phyloP scores from a whole-genome alignment of 805 yeast species.

The Suhomyces sp. region DNA sequence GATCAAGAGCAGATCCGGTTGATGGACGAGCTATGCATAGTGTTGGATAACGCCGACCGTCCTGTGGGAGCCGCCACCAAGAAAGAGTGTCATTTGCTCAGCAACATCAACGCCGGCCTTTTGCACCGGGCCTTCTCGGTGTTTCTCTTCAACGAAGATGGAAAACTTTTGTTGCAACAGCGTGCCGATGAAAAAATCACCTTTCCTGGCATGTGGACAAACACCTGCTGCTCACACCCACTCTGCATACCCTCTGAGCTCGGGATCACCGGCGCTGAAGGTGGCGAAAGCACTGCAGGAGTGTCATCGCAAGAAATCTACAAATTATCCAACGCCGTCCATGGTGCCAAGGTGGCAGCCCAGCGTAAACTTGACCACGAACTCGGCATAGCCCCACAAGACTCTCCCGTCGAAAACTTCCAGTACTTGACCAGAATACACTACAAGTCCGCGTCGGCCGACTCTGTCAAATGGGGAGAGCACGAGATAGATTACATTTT shows the following conservation, averaged over 20 bases:
- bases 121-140: conserved; percentile 96
- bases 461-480: conserved; percentile 85
- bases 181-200: conserved; percentile 96
- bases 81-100: conserved; percentile 85
- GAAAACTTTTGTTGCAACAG: conserved; percentile 82
- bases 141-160: conserved; percentile 79
- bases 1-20: conserved; percentile 91
- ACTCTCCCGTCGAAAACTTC: conserved; percentile 64
- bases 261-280: conserved; percentile 40
- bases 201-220: conserved; percentile 96
- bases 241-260: conserved; percentile 78
- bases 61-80: conserved; percentile 95
- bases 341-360: conserved; percentile 85
- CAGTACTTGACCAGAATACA: conserved; percentile 90
- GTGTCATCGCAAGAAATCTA: conserved; percentile 16
- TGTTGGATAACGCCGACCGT: conserved; percentile 78
- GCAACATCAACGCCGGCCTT: conserved; percentile 79
- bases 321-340: conserved; percentile 55
- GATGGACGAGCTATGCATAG: conserved; percentile 97
- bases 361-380: conserved; percentile 91
- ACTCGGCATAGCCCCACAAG: conserved; percentile 69
- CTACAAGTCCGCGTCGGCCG: conserved; percentile 79
- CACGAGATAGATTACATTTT: conserved; percentile 96
- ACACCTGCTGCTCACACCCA: conserved; percentile 98
- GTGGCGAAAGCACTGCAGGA: conserved; percentile 6